These are phyloP conservation scores for Trichoderma citrinoviride DNA, from an alignment of 2,329 filamentous ascomycete genomes.

Conservation along the genomic window DNA sequence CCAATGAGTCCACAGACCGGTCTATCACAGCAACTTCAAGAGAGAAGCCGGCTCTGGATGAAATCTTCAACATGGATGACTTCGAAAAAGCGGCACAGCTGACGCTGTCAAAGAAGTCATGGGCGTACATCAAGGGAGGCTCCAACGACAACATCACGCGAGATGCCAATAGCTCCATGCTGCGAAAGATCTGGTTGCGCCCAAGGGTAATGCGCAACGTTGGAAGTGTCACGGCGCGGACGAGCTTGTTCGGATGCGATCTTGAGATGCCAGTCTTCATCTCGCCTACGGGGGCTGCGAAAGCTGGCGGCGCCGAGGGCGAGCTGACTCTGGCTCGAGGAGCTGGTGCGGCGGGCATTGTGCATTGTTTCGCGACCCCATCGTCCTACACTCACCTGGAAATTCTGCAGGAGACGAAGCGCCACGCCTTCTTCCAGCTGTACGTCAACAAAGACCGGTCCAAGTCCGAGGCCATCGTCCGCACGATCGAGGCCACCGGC, in stretches of 20 bases:
- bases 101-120: constrained; percentile 1
- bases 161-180: constrained; percentile 15
- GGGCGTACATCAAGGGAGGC: constrained; percentile 7
- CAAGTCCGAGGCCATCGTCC: constrained; percentile 8
- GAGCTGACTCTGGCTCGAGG: constrained; percentile 13
- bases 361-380: constrained; percentile 15
- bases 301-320: constrained; percentile 8
- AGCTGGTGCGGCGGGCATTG: neutral
- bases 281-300: constrained; percentile 9
- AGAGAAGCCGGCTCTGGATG: neutral
- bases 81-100: constrained; percentile 15
- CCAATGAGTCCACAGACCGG: neutral
- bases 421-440: constrained; percentile 6
- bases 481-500: constrained; percentile 8
- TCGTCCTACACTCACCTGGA: neutral
- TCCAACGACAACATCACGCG: constrained; percentile 13
- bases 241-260: constrained; percentile 9
- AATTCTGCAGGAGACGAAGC: constrained; percentile 4
- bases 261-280: constrained; percentile 16
- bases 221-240: neutral
- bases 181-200: constrained; percentile 11
- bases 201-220: constrained; percentile 1
- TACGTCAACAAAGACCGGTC: constrained; percentile 7
- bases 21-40: too few relatives aligned
- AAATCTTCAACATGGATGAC: constrained; percentile 10